These are phyloP conservation scores for Fonsecaea monophora DNA, from an alignment of 2,329 filamentous ascomycete genomes.

Conservation along the genomic window DNA sequence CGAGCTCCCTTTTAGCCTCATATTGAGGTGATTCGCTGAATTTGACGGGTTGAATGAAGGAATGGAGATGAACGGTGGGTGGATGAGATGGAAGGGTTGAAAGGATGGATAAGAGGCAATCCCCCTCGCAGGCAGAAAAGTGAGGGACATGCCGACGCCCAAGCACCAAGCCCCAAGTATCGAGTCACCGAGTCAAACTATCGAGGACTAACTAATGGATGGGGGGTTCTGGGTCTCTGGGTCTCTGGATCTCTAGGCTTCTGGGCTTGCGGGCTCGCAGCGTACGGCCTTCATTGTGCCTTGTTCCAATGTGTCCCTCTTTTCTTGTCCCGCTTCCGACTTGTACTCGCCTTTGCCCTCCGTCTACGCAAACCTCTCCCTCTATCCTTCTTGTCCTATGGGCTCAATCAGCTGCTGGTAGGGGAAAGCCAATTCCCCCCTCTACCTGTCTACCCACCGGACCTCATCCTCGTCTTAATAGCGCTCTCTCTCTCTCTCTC, in stretches of 20 bases:
- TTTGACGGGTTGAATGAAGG: constrained; percentile 5
- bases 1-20: constrained; percentile 6
- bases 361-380: neutral
- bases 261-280: neutral
- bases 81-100: neutral
- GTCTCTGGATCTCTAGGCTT: neutral
- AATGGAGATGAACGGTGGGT: neutral
- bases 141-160: neutral
- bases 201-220: neutral
- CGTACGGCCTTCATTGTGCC: neutral
- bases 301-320: constrained; percentile 2
- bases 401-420: neutral
- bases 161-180: neutral
- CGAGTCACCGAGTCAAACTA: neutral
- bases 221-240: neutral
- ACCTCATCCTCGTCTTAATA: constrained; percentile 9
- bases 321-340: constrained; percentile 15
- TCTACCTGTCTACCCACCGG: constrained; percentile 2
- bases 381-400: neutral
- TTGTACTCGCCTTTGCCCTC: constrained; percentile 7
- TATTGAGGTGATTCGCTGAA: constrained; percentile 15
- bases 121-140: neutral
- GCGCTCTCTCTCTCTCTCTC: constrained; percentile 13
- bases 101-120: neutral
- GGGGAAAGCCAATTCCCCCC: neutral